phyloP scores from a whole-genome alignment of 306 rosid species.

The Cicer chorassanicum region DNA sequence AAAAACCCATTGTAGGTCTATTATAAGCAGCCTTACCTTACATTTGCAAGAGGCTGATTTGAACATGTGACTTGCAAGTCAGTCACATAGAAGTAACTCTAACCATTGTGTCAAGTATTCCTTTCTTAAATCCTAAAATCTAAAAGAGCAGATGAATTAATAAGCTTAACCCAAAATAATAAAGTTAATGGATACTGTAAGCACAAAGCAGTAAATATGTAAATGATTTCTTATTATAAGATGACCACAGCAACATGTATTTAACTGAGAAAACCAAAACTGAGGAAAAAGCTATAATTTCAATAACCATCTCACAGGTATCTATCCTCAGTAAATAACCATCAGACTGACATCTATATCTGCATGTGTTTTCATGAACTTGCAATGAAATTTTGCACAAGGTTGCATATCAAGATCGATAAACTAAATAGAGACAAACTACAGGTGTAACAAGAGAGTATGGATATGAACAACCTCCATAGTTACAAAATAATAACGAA shows the following conservation, averaged over 20 bases:
- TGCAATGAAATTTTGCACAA: conserved; percentile 29
- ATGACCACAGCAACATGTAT: conserved; percentile 11
- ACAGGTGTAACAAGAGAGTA: conserved; percentile 39
- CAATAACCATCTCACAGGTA: neutral
- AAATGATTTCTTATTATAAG: neutral
- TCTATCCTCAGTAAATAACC: conserved; percentile 1
- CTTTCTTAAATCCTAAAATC: conserved; percentile 15
- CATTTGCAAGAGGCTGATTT: conserved; percentile 6
- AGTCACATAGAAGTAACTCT: neutral
- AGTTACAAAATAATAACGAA: conserved; percentile 7
- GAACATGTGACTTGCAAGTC: conserved; percentile 6
- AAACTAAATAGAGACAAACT: conserved; percentile 36
- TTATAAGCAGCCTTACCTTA: neutral
- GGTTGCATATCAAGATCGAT: conserved; percentile 32
- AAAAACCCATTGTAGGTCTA: neutral
- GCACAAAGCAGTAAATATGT: neutral
- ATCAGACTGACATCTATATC: conserved; percentile 9
- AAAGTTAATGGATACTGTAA: neutral
- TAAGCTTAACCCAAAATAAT: conserved; percentile 9
- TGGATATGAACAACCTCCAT: conserved; percentile 47
- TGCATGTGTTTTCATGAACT: conserved; percentile 19
- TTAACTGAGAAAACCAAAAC: neutral
- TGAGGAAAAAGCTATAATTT: neutral
- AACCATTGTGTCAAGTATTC: neutral
- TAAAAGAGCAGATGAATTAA: neutral